Evolutionary conservation across 345 rosid species (phyloP), one percentile per base, ranked within the genome.

Genomic region (Murraya paniculata): DNA sequence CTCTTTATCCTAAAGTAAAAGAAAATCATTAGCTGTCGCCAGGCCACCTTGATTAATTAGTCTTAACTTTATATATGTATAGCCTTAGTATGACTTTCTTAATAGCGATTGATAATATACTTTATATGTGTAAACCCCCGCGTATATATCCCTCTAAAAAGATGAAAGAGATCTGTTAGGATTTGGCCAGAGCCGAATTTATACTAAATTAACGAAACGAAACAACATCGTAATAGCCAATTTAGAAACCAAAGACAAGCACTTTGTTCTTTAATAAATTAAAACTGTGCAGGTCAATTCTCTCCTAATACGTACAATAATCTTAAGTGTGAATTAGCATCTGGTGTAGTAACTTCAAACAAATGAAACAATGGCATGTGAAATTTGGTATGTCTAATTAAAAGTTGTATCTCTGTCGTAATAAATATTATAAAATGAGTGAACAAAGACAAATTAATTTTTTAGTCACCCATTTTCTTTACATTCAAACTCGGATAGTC

Each of bases 261-360:
- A 67, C n/a, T 21, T 73, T 60, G 68, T 72, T 56, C 19, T 62
- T 31, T 68, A 3, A 57, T 13, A 72, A 75, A 69, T 41, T 69
- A 25, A 28, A 62, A 59, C 25, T 27, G 73, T 33, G 77, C 71
- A 66, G 9, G 39, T 4, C 45, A 14, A 22, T 9, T 53, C 7
- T 72, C 22, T 64, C 10, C 7, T 27, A 39, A 25, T 67, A 56
- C 53, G 27, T 48, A 8, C 68, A 38, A 64, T 16, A 45, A 68
- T 76, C 30, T n/a, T 36, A 78, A 62, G 77, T 59, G 60, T 27
- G 64, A 50, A 81, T 9, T 27, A 18, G 30, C 71, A 67, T 38
- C 5, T 10, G 8, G 0, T 27, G 22, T 7, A 50, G 11, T 5
- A 30, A 48, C 25, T 68, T 55, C 14, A 38, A n/a, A 50, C 8